These are phyloP conservation scores for Discostella stelligeroides DNA, from an alignment of 108 stramenopile genomes.

Conservation along the genomic window DNA sequence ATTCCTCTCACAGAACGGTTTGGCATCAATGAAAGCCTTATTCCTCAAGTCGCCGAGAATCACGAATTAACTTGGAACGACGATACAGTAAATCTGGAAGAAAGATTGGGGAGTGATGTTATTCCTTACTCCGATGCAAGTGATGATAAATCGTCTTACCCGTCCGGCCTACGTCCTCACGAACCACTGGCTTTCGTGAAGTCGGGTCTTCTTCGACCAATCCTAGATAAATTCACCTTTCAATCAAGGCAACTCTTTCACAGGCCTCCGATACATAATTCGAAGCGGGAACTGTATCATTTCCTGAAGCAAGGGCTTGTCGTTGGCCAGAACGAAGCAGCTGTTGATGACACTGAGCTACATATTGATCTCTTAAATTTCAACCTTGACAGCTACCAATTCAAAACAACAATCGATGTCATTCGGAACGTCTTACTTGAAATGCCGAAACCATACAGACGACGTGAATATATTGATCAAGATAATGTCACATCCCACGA, in stretches of 20 bases:
- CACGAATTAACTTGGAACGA: background rate
- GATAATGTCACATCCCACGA: slow-evolving; percentile 10
- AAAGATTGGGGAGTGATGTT: no score
- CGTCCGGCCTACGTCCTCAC: slow-evolving; percentile 36
- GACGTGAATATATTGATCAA: slow-evolving; percentile 25
- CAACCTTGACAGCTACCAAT: slow-evolving; percentile 52
- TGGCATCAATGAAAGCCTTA: slow-evolving; percentile 6
- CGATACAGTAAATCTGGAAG: background rate
- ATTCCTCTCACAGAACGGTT: slow-evolving; percentile 26
- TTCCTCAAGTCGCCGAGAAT: background rate
- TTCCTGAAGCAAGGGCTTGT: slow-evolving; percentile 48
- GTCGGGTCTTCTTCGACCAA: slow-evolving; percentile 35
- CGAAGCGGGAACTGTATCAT: slow-evolving; percentile 34
- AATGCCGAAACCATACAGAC: slow-evolving; percentile 40
- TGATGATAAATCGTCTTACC: slow-evolving; percentile 25
- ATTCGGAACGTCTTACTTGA: slow-evolving; percentile 51
- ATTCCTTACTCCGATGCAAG: background rate
- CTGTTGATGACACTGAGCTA: slow-evolving; percentile 47
- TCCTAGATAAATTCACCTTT: slow-evolving; percentile 54
- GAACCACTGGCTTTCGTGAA: slow-evolving; percentile 49
- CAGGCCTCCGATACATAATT: slow-evolving; percentile 51
- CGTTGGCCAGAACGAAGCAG: slow-evolving; percentile 19
- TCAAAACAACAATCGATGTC: slow-evolving; percentile 55
- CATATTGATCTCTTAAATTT: slow-evolving; percentile 47
- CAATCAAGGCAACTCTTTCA: slow-evolving; percentile 50